Conservation (phyloP, 2,329 filamentous ascomycete genomes). For the Didymella lethalis region DNA sequence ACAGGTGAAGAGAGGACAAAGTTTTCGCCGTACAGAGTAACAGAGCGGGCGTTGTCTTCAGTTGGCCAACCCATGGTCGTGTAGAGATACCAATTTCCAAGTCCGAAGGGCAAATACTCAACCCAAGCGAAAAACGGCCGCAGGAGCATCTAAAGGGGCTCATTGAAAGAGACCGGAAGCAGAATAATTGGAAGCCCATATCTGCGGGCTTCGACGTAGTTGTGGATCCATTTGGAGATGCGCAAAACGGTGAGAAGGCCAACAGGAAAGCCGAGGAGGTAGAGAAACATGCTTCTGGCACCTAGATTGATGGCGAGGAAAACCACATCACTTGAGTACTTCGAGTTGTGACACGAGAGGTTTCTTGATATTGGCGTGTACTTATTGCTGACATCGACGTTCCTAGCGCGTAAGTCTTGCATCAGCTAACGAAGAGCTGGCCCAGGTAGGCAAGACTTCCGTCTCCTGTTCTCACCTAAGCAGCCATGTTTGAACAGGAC, state of each 20-base stretch:
- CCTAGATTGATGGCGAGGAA: not conserved
- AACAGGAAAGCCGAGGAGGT: not conserved
- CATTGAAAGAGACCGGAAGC: constrained; percentile 32
- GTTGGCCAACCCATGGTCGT: constrained; percentile 36
- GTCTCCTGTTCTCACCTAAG: not conserved
- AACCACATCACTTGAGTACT: not conserved
- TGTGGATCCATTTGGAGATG: constrained; percentile 14
- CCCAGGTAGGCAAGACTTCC: not conserved
- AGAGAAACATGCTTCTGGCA: not conserved
- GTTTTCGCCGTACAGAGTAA: constrained; percentile 31
- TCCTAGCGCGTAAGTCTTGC: not conserved
- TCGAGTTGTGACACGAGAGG: not conserved
- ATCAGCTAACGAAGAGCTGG: not conserved
- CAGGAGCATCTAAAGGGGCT: constrained; percentile 34
- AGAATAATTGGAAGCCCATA: constrained; percentile 31
- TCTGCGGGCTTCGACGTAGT: constrained; percentile 25
- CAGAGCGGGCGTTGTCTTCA: constrained; percentile 25
- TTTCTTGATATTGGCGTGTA: not conserved
- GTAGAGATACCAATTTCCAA: constrained; percentile 34
- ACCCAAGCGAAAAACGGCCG: constrained; percentile 29
- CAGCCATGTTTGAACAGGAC: not conserved
- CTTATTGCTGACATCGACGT: not conserved
- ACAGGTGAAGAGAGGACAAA: constrained; percentile 37
- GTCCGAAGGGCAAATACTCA: constrained; percentile 26
- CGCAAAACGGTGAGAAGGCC: constrained; percentile 6